These are phyloP conservation scores for Solanum arcanum DNA, from an alignment of 257 asterid species.

Conservation along the genomic window DNA sequence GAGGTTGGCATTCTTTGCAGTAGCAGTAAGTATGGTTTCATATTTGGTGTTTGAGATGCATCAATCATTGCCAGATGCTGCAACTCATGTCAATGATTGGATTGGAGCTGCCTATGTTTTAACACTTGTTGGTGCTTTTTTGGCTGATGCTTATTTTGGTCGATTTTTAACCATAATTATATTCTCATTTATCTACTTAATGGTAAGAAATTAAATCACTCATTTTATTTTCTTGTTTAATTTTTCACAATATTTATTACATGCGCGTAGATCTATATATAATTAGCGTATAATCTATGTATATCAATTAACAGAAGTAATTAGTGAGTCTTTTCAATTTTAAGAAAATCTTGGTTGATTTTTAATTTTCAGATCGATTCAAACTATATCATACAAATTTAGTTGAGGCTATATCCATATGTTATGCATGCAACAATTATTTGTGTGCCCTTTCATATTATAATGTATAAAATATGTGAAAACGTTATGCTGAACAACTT, in stretches of 20 bases:
- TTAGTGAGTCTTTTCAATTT: neutral
- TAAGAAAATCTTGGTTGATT: neutral
- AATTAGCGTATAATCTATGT: neutral
- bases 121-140: slow-evolving; percentile 64
- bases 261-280: neutral
- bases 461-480: too few species aligned
- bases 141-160: slow-evolving; percentile 74
- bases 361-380: neutral
- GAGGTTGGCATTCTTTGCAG: slow-evolving; percentile 67
- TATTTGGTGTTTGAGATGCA: slow-evolving; percentile 58
- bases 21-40: slow-evolving; percentile 64
- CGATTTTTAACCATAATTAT: slow-evolving; percentile 61
- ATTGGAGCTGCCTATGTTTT: slow-evolving; percentile 79
- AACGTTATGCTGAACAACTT: neutral
- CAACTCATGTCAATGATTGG: slow-evolving; percentile 80
- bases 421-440: neutral
- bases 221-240: neutral
- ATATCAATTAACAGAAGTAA: neutral
- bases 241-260: neutral
- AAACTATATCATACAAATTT: neutral
- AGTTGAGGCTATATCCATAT: neutral
- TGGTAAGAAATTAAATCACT: slow-evolving; percentile 19
- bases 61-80: slow-evolving; percentile 55
- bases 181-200: slow-evolving; percentile 52
- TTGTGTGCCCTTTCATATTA: neutral